phyloP scores from a whole-genome alignment of 768 basidiomycete genomes.

The Panaeolus cyanescens region DNA sequence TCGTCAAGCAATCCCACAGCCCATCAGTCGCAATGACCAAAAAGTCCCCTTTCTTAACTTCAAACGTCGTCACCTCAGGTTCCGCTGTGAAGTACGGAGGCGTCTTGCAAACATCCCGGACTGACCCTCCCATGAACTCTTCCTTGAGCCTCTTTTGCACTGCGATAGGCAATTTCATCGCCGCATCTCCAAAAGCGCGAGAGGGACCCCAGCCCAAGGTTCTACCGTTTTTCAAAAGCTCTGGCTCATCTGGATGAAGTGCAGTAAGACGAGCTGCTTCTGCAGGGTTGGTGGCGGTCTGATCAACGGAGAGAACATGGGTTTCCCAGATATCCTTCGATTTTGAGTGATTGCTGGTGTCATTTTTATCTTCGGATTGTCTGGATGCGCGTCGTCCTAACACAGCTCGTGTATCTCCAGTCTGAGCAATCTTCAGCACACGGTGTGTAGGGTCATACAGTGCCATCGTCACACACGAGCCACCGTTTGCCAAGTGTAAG shows the following conservation, averaged over 20 bases:
- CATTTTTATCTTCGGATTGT: neutral
- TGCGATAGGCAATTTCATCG: conserved; percentile 44
- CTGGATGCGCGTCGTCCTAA: conserved; percentile 38
- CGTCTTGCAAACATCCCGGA: conserved; percentile 36
- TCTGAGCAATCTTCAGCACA: conserved; percentile 41
- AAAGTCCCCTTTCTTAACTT: conserved; percentile 52
- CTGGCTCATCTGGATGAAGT: conserved; percentile 39
- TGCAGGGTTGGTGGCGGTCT: conserved; percentile 36
- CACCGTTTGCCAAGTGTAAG: conserved; percentile 35
- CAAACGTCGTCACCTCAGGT: conserved; percentile 48
- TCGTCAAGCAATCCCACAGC: conserved; percentile 55
- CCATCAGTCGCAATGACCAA: conserved; percentile 57
- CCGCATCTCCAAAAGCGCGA: conserved; percentile 49
- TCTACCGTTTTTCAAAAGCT: conserved; percentile 35
- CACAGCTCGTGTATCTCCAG: conserved; percentile 52
- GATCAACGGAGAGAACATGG: conserved; percentile 42
- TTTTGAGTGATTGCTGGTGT: neutral
- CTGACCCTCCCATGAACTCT: conserved; percentile 33
- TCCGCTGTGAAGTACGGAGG: conserved; percentile 60
- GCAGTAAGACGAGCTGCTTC: conserved; percentile 39
- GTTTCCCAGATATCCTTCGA: conserved; percentile 34
- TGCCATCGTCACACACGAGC: conserved; percentile 46
- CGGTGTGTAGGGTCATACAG: conserved; percentile 43
- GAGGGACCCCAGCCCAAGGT: conserved; percentile 41
- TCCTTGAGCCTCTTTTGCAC: conserved; percentile 34